phyloP scores from a whole-genome alignment of 345 rosid species.

The Gynandropsis gynandra region DNA sequence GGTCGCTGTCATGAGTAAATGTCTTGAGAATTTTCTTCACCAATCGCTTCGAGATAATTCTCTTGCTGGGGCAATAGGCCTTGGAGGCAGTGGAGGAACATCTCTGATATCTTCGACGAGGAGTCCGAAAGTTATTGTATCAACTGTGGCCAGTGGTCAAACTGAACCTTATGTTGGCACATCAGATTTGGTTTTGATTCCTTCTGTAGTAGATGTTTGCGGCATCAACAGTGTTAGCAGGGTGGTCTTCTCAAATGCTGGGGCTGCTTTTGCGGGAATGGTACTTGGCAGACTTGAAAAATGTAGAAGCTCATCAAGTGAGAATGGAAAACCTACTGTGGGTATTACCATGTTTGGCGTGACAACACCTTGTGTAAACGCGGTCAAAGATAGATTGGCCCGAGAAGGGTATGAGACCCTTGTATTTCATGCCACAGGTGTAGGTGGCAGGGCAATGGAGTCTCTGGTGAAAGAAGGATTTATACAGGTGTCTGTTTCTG shows the following conservation, averaged over 20 bases:
- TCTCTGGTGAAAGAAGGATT: constrained; percentile 69
- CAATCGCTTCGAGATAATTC: constrained; percentile 30
- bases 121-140: constrained; percentile 71
- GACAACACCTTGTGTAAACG: constrained; percentile 74
- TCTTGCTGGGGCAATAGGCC: constrained; percentile 63
- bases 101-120: constrained; percentile 73
- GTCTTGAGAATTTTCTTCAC: constrained; percentile 49
- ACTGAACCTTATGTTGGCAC: constrained; percentile 79
- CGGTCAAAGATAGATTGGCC: constrained; percentile 53
- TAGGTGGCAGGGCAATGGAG: constrained; percentile 96
- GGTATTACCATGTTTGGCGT: constrained; percentile 96
- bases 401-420: constrained; percentile 74
- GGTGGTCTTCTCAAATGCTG: constrained; percentile 73
- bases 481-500: constrained; percentile 49
- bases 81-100: constrained; percentile 92
- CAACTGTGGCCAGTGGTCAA: constrained; percentile 88
- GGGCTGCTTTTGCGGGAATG: constrained; percentile 90
- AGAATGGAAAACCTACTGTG: constrained; percentile 38
- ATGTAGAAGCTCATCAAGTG: constrained; percentile 8
- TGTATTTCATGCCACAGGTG: constrained; percentile 92
- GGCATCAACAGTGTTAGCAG: constrained; percentile 87
- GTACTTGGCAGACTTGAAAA: constrained; percentile 49
- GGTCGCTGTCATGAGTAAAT: constrained; percentile 56
- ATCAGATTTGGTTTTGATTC: constrained; percentile 69
- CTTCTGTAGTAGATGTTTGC: constrained; percentile 83